Evolutionary conservation across 2,329 filamentous ascomycete species (phyloP), one percentile per base, ranked within the genome.

Genomic region (Pleoardoris graminearum): DNA sequence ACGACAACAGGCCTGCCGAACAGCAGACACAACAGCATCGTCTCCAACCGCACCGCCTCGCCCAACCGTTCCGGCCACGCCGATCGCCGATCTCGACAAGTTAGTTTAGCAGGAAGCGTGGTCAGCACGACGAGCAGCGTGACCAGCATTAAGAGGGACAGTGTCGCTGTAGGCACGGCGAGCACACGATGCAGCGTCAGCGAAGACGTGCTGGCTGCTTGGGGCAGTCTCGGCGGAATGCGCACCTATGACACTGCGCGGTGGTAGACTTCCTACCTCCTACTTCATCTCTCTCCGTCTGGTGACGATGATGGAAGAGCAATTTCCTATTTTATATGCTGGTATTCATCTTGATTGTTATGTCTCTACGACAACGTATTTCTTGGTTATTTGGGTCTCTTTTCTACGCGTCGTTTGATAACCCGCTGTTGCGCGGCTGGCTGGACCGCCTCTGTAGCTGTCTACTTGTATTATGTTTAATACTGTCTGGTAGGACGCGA

Each of bases 131-230:
- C n/a, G 48, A 62, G 51, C 29, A 49, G 44, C 38, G 57, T 61
- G 10, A 54, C 54, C 11, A 71, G 66, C 29, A 57, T 55, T 39
- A 62, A 52, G 47, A 22, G 57, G 22, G 59, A 62, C 7, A 61
- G 54, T 36, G 50, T 59, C 12, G 49, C 43, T 8, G 43, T 55
- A 3, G 51, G 58, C 16, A 52, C 53, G 19, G 42, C 52, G 3
- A 66, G 51, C 22, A 58, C 61, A 16, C 51, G 70, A 14, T 70
- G 68, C 41, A 77, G 75, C 52, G 75, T 77, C 4, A 75, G 74
- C 36, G 76, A 78, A 27, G 77, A 79, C 55, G 74, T 79, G 7
- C 61, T 79, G 23, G 75, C 75, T 49, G 77, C 77, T 14, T 79
- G 77, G 77, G 74, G 74, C 10, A 77, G 73, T 50, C 54, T 79